A percentile compares a stretch with the other conserved stretches of the same genome.
Evolutionary conservation across 108 stramenopile genomes (phyloP).

Genomic region (Skeletonema costatum): DNA sequence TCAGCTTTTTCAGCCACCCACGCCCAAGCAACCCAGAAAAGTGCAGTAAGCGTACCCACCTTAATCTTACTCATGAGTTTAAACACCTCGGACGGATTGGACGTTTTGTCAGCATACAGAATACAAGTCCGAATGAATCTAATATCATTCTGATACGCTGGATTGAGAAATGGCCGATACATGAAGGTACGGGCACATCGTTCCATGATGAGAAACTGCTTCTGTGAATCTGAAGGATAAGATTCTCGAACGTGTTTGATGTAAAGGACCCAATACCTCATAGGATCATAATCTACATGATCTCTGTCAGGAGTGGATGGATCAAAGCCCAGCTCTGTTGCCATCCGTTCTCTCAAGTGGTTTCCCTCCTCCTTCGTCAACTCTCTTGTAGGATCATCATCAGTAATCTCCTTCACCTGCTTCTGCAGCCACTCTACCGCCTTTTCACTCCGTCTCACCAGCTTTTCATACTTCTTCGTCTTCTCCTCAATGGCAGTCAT

Average conservation of each 20-base stretch:
- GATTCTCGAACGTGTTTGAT: constrained; percentile 76
- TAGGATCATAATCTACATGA: constrained; percentile 57
- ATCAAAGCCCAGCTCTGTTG: constrained; percentile 22
- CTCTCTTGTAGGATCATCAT: constrained; percentile 6
- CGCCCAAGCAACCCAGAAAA: constrained; percentile 70
- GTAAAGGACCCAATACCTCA: constrained; percentile 81
- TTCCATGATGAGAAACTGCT: constrained; percentile 82
- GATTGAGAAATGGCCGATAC: constrained; percentile 42
- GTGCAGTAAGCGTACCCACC: constrained; percentile 56
- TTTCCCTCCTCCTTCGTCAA: constrained; percentile 41
- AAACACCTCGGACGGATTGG: constrained; percentile 67
- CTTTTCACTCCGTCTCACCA: constrained; percentile 66
- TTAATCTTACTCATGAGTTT: constrained; percentile 73
- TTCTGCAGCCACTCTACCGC: constrained; percentile 40
- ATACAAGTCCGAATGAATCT: constrained; percentile 82
- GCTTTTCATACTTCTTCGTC: constrained; percentile 57
- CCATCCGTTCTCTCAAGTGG: constrained; percentile 15
- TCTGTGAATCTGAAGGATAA: constrained; percentile 72
- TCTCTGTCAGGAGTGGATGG: constrained; percentile 19
- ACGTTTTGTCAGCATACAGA: constrained; percentile 79
- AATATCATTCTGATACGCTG: constrained; percentile 64
- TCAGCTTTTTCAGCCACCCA: constrained; percentile 50
- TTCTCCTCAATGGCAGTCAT: constrained; percentile 20
- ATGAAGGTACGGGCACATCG: constrained; percentile 74
- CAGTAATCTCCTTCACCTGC: neutral